Conservation (phyloP, 2,329 filamentous ascomycete genomes). For the Rutstroemia sydowiana region DNA sequence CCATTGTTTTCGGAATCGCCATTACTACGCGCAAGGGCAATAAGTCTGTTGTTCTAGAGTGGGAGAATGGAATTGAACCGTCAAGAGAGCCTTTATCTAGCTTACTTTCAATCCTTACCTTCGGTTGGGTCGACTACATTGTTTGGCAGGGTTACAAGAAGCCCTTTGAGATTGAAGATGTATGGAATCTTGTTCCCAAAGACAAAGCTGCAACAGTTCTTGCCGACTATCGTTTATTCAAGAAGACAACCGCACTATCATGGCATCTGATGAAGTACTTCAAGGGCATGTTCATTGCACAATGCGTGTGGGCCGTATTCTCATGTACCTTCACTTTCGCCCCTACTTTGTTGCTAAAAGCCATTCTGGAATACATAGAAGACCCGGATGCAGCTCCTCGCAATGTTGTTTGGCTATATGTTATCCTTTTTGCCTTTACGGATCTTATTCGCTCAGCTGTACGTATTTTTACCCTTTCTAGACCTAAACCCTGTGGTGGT, state of each 20-base stretch:
- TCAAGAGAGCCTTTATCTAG: conserved; percentile 83
- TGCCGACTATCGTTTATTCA: conserved; percentile 74
- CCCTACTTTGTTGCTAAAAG: conserved; percentile 82
- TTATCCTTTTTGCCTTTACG: conserved; percentile 79
- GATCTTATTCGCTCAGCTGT: conserved; percentile 72
- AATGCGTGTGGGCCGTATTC: conserved; percentile 73
- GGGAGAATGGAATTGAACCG: conserved; percentile 81
- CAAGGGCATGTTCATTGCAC: conserved; percentile 64
- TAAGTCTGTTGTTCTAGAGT: conserved; percentile 78
- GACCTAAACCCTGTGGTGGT: too few species aligned
- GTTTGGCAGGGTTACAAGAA: conserved; percentile 84
- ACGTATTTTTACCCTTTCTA: too few species aligned
- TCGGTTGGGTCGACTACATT: conserved; percentile 83
- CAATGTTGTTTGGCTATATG: conserved; percentile 93
- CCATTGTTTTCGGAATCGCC: conserved; percentile 67
- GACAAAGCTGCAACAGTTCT: conserved; percentile 82
- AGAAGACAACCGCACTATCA: conserved; percentile 71
- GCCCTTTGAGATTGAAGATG: conserved; percentile 71
- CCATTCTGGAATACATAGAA: conserved; percentile 92
- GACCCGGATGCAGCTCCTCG: conserved; percentile 64
- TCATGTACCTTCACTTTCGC: conserved; percentile 82
- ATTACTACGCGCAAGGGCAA: conserved; percentile 86
- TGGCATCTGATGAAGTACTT: conserved; percentile 83
- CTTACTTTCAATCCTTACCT: conserved; percentile 79
- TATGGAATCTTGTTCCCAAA: conserved; percentile 85